Evolutionary conservation across 73 alveolate genomes (phyloP).

Genomic region (Paramecium sonneborni): DNA sequence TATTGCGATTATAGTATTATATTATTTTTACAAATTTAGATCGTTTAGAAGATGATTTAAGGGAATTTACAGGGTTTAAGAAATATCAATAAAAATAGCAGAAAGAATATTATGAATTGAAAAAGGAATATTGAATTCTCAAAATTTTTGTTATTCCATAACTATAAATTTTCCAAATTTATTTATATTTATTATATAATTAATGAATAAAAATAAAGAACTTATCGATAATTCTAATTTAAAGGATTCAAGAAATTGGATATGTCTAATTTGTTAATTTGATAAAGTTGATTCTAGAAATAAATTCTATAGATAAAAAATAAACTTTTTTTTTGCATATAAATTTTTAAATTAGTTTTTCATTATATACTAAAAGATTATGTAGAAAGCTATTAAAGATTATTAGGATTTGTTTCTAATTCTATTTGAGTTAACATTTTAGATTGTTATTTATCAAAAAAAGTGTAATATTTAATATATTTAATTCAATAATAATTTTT

Average conservation of each 20-base stretch:
- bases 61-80: slow-evolving; percentile 23
- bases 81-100: not conserved
- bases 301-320: not conserved
- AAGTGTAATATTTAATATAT: not conserved
- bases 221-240: no score
- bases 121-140: not conserved
- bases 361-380: not conserved
- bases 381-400: not conserved
- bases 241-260: no score
- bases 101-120: not conserved
- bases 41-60: slow-evolving; percentile 29
- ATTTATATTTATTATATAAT: not conserved
- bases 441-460: not conserved
- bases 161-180: not conserved
- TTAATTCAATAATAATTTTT: not conserved
- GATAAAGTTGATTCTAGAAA: not conserved
- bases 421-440: not conserved
- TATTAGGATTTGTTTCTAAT: no score
- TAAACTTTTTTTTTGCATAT: not conserved
- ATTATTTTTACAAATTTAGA: not conserved
- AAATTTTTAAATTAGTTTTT: no score
- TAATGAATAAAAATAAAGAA: not conserved
- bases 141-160: not conserved
- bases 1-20: not conserved
- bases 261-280: no score